Base-by-base conservation (phyloP, 805 yeast species). In the Starmerella roubikii region DNA sequence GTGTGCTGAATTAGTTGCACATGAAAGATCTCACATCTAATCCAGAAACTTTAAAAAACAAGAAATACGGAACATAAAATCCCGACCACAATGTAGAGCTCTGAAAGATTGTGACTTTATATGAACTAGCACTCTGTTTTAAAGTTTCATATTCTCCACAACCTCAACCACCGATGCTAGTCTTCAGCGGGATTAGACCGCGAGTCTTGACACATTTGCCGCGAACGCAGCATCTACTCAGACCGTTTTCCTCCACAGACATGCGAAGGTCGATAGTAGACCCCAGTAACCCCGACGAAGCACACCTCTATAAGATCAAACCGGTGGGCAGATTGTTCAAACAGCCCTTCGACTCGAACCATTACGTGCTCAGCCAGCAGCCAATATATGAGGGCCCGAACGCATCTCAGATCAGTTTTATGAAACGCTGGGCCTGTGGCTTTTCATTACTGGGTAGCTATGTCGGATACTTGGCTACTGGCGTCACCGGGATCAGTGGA, bases 371-470 rank as follows among this genome's bases (percentile, higher is more conserved):
- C 5, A 73, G 80, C 2, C 69, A 73, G 49, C 65, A 64, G 43
- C 78, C 86, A 3, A 49, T 80, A 20, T 80, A 80, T 50, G 70
- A 65, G 35, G 73, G 79, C 0, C 83, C 85, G 0, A 65, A 75
- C 2, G 64, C 72, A 7, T 68, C 70, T 34, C 74, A 76, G 40
- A 73, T 78, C 2, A 71, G 80, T 2, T 65, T 76, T 39, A 61
- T 77, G 32, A 78, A 76, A 50, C 56, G 84, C 45, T 62, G 77
- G 40, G 64, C 80, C 2, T 50, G 78, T 9, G 78, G 79, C 20
- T 70, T 77, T 50, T 72, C 75, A 2, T 66, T 68, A 0, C 54
- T 74, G 22, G 84, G 84, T 0, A 53, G 71, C 3, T 73, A 76
- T 45, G 71, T 77, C 16, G 73, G 77, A n/a, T 73, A 77, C 45